A percentile compares a stretch with the other conserved stretches of the same genome.
Conservation (phyloP, 345 rosid species). For the Limnanthes douglasii region DNA sequence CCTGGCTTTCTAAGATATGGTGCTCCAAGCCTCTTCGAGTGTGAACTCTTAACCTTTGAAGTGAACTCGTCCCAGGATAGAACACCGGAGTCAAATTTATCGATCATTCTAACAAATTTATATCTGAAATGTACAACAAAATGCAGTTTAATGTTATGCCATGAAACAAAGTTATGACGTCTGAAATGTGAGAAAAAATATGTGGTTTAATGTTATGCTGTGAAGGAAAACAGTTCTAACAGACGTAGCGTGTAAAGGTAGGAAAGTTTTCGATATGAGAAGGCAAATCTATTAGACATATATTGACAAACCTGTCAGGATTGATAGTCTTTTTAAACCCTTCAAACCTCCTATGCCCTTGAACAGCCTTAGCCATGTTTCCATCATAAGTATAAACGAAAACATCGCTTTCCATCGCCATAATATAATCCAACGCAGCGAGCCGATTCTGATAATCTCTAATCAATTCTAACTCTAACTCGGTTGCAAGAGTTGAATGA, state of each 20-base stretch:
- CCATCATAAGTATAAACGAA: conserved; percentile 60
- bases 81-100: conserved; percentile 25
- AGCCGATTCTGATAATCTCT: conserved; percentile 31
- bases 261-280: too few relatives aligned
- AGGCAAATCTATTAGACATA: neutral
- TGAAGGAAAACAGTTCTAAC: conserved; percentile 2
- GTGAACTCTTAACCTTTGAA: conserved; percentile 21
- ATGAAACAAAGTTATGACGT: neutral
- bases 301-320: conserved; percentile 56
- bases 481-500: conserved; percentile 39
- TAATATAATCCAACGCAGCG: conserved; percentile 53
- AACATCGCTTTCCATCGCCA: conserved; percentile 50
- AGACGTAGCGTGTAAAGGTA: too few relatives aligned
- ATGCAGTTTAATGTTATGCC: neutral
- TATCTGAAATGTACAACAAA: conserved; percentile 17
- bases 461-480: conserved; percentile 32
- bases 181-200: neutral
- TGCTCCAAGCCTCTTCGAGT: conserved; percentile 33
- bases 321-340: conserved; percentile 57
- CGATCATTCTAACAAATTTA: conserved; percentile 42
- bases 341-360: conserved; percentile 52
- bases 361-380: conserved; percentile 73
- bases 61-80: conserved; percentile 40
- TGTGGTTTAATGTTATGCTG: neutral
- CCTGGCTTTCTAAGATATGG: conserved; percentile 13